Base-by-base conservation (phyloP, 768 basidiomycete species). In the Dioszegia crocea region DNA sequence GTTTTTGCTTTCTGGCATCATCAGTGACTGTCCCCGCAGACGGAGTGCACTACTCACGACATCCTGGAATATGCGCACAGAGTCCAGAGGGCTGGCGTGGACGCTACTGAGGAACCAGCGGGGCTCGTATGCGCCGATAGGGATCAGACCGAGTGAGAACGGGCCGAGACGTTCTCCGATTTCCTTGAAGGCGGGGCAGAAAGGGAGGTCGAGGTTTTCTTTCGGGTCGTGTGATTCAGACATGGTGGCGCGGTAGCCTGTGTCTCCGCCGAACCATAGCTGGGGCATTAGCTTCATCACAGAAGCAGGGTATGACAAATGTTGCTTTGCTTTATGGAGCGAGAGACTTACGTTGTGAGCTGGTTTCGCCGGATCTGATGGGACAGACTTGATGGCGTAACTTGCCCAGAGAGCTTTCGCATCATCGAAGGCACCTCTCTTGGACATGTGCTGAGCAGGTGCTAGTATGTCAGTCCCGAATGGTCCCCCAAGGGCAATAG, bases 151-250 rank as follows among this genome's bases (percentile, higher is more conserved):
- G 30, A 88, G 75, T 67, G 88, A 86, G 64, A 88, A 85, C 0
- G 80, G 81, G 0, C 85, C 85, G 61, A 84, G 84, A 11, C 70
- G 73, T 47, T 82, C 79, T 1, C 88, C 88, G 50, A 90, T 85
- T 73, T 86, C 82, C 67, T 81, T 81, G 74, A 90, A 90, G 3
- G 82, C 87, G 4, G 88, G 88, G 70, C 88, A 89, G 11, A 80
- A 75, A 0, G 85, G 60, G 10, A 48, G 30, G 3, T 59, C 27
- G 6, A 66, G 49, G 39, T 53, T 39, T 21, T 36, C 51, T 14
- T 39, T 27, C 10, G 51, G 51, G 52, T 38, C 27, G 43, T 31
- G 46, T 19, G 27, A 46, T 33, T 56, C 19, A 17, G 45, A 57
- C 12, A 36, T 30, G 60, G 60, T 16, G 84, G 36, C 83, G 0